phyloP scores from a whole-genome alignment of 495 filamentous ascomycete genomes.

The Melanomma pulvis-pyrius region DNA sequence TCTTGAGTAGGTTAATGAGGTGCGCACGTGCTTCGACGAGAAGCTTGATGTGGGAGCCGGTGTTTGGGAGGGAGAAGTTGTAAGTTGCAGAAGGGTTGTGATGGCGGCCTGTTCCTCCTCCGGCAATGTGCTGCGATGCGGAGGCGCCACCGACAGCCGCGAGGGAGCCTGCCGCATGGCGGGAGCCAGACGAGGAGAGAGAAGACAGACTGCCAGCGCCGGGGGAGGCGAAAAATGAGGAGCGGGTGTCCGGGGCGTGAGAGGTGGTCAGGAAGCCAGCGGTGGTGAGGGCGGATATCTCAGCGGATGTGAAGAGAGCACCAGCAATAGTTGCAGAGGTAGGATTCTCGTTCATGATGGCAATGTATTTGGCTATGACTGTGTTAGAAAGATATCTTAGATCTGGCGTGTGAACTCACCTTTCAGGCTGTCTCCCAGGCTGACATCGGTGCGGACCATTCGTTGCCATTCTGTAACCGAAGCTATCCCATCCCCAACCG shows the following conservation, averaged over 20 bases:
- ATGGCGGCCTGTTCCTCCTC: conserved; percentile 45
- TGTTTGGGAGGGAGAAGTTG: conserved; percentile 71
- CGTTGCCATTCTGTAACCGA: conserved; percentile 63
- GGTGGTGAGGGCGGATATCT: conserved; percentile 62
- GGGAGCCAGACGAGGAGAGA: conserved; percentile 55
- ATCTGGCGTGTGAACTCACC: conserved; percentile 40
- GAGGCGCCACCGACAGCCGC: conserved; percentile 64
- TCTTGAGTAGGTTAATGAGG: conserved; percentile 65
- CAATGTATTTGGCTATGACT: conserved; percentile 51
- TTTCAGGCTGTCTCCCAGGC: conserved; percentile 55
- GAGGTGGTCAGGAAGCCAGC: conserved; percentile 72
- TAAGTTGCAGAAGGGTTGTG: conserved; percentile 39
- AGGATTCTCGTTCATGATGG: conserved; percentile 58
- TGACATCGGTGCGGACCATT: conserved; percentile 51
- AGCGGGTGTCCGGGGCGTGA: conserved; percentile 52
- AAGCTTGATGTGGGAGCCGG: conserved; percentile 74
- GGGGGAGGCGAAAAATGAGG: conserved; percentile 57
- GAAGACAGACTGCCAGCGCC: conserved; percentile 55
- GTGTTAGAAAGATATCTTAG: conserved; percentile 41
- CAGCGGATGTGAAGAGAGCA: conserved; percentile 53
- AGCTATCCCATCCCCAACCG: conserved; percentile 72
- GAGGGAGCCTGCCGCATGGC: conserved; percentile 63
- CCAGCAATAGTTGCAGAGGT: conserved; percentile 55
- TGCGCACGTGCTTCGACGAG: conserved; percentile 66
- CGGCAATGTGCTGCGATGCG: conserved; percentile 58